phyloP scores from a whole-genome alignment of 2,329 filamentous ascomycete species.

The Nigrospora sphaerica region DNA sequence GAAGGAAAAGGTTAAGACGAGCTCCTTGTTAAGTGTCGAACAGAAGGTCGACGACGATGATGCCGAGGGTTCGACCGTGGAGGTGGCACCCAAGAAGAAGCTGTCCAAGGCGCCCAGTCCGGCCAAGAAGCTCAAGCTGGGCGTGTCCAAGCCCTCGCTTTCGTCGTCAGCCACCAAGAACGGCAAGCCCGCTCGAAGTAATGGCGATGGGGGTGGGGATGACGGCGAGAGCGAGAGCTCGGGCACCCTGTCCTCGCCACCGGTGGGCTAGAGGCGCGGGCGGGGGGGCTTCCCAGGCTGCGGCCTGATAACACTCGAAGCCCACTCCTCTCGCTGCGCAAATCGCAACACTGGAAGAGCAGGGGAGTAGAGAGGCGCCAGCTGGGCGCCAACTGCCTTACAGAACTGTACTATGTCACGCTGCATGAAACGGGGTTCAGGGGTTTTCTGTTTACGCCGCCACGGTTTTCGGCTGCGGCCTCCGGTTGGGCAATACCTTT shows the following conservation, averaged over 20 bases:
- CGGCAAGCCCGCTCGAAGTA: slow-evolving; percentile 27
- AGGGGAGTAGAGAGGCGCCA: too few relatives aligned
- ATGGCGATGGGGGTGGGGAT: slow-evolving; percentile 15
- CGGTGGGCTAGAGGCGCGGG: slow-evolving; percentile 16
- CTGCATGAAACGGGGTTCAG: slow-evolving; percentile 2
- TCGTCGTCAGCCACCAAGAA: slow-evolving; percentile 42
- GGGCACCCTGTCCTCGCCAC: slow-evolving; percentile 48
- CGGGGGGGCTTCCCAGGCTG: too few relatives aligned
- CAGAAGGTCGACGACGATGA: slow-evolving; percentile 31
- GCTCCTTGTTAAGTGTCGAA: slow-evolving; percentile 42
- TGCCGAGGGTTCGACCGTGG: slow-evolving; percentile 28
- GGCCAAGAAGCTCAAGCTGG: slow-evolving; percentile 37
- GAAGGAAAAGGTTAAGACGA: slow-evolving; percentile 49
- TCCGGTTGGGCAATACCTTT: slow-evolving; percentile 3
- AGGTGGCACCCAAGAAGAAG: slow-evolving; percentile 35
- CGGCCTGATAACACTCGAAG: too few relatives aligned
- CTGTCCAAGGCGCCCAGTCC: slow-evolving; percentile 32
- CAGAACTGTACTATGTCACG: background rate
- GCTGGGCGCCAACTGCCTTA: background rate
- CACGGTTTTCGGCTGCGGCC: background rate
- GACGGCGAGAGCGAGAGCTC: slow-evolving; percentile 51
- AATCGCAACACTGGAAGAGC: too few relatives aligned
- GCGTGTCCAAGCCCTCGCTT: slow-evolving; percentile 36
- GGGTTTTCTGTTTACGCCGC: slow-evolving; percentile 1
- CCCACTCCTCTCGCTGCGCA: too few relatives aligned